phyloP scores from a whole-genome alignment of 225 moss, liverwort and hornwort genomes.

The Sphagnum tenellum region DNA sequence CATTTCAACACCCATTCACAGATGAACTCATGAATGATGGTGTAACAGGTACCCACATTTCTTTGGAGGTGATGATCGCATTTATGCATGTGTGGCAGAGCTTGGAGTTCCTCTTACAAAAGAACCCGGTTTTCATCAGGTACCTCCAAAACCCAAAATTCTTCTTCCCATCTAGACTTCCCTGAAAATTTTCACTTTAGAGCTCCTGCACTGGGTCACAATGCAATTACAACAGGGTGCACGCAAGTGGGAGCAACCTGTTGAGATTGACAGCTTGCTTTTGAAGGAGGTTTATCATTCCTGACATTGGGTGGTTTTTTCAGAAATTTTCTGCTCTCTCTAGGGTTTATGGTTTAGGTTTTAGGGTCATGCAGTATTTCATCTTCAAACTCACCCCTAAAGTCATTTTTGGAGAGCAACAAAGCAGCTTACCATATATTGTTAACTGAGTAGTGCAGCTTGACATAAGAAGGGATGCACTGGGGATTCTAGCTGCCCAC shows the following conservation, averaged over 20 bases:
- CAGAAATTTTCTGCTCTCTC: neutral
- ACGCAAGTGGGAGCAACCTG: too few species aligned
- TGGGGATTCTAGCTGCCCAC: conserved; percentile 43
- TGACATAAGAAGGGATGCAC: conserved; percentile 37
- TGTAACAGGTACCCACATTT: conserved; percentile 30
- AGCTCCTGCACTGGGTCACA: neutral
- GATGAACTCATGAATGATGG: too few species aligned
- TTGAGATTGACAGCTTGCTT: too few species aligned
- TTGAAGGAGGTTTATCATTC: neutral
- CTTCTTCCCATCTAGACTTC: neutral
- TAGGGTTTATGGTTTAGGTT: too few species aligned
- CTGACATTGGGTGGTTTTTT: neutral
- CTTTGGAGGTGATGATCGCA: conserved; percentile 49
- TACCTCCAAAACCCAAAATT: neutral
- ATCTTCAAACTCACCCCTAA: too few species aligned
- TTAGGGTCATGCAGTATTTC: too few species aligned
- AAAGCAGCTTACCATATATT: too few species aligned
- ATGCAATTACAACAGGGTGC: too few species aligned
- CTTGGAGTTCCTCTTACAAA: conserved; percentile 49
- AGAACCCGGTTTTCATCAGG: conserved; percentile 48
- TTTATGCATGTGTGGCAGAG: conserved; percentile 56
- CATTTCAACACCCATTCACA: too few species aligned
- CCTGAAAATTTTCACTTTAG: neutral
- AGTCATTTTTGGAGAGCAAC: too few species aligned
- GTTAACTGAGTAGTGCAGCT: conserved; percentile 12